Percentiles rank a stretch among this genome's conserved stretches.
Conservation (phyloP, 495 filamentous ascomycete genomes). For the Xanthoparmelia taractica region DNA sequence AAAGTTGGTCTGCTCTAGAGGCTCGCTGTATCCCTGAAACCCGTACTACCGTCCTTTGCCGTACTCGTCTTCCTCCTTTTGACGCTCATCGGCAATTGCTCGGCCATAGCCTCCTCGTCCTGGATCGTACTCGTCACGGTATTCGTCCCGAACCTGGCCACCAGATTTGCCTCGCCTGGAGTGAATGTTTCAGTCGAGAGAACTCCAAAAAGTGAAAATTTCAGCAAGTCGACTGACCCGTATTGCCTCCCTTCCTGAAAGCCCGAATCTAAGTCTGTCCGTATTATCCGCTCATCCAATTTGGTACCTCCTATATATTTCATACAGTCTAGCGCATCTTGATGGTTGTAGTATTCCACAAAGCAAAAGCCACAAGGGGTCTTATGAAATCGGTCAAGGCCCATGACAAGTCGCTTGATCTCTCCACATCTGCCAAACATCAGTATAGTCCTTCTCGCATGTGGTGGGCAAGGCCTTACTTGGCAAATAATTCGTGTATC, state of each 20-base stretch:
- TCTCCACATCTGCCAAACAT: constrained; percentile 63
- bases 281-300: constrained; percentile 90
- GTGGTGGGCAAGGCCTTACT: constrained; percentile 39
- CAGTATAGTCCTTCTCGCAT: background rate
- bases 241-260: constrained; percentile 96
- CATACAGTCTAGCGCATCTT: constrained; percentile 93
- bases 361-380: constrained; percentile 99
- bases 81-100: constrained; percentile 55
- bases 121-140: constrained; percentile 91
- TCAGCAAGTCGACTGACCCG: constrained; percentile 44
- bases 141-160: constrained; percentile 95
- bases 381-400: constrained; percentile 90
- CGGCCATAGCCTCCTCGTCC: constrained; percentile 80
- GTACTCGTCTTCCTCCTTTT: constrained; percentile 53
- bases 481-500: constrained; percentile 93
- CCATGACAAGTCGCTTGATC: constrained; percentile 98
- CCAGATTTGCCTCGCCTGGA: constrained; percentile 78
- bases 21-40: background rate
- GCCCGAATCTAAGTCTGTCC: constrained; percentile 93
- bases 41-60: constrained; percentile 40
- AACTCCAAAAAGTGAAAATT: background rate
- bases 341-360: constrained; percentile 96
- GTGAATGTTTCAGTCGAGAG: background rate
- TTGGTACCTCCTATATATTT: constrained; percentile 99
- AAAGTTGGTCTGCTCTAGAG: background rate